These are phyloP conservation scores for Cercospora beticola DNA, from an alignment of 2,329 filamentous ascomycete species.

Conservation along the genomic window DNA sequence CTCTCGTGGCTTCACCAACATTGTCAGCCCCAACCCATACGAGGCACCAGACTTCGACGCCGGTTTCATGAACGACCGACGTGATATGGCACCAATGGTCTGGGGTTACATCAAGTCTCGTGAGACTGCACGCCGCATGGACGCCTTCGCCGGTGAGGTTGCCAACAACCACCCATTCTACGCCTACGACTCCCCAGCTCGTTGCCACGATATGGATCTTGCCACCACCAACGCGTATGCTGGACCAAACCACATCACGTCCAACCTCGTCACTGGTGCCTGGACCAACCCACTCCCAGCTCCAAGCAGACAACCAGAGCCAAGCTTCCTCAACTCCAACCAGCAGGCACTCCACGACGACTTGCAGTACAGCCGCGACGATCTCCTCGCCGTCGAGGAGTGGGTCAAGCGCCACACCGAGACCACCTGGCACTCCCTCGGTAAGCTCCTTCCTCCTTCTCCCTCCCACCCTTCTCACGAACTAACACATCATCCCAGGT, in stretches of 20 bases:
- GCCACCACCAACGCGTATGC: constrained; percentile 74
- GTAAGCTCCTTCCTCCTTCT: constrained; percentile 14
- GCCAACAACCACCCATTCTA: constrained; percentile 59
- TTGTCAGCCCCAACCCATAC: constrained; percentile 54
- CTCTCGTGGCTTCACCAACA: constrained; percentile 70
- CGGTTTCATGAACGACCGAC: constrained; percentile 77
- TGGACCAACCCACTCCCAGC: constrained; percentile 36
- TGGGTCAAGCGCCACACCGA: constrained; percentile 67
- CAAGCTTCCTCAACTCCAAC: constrained; percentile 63
- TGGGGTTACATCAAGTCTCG: constrained; percentile 83
- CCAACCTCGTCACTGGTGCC: constrained; percentile 66
- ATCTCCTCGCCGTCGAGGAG: constrained; percentile 67
- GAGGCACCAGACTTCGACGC: constrained; percentile 71
- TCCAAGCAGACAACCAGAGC: constrained; percentile 52
- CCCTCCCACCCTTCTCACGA: too few species aligned
- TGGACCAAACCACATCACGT: constrained; percentile 67
- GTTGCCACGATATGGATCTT: constrained; percentile 71
- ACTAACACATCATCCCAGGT: too few species aligned
- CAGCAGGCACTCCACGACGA: constrained; percentile 60
- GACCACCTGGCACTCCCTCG: constrained; percentile 68
- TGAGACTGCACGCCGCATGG: constrained; percentile 76
- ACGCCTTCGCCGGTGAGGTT: constrained; percentile 74
- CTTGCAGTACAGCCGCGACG: constrained; percentile 63
- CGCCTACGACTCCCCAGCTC: constrained; percentile 66
- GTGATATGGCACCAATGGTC: constrained; percentile 81